Percentiles rank a stretch among this genome's conserved stretches.
Evolutionary conservation across 1,139 yeast species (phyloP).

Genomic region (Kurtzmaniella quercitrusa): DNA sequence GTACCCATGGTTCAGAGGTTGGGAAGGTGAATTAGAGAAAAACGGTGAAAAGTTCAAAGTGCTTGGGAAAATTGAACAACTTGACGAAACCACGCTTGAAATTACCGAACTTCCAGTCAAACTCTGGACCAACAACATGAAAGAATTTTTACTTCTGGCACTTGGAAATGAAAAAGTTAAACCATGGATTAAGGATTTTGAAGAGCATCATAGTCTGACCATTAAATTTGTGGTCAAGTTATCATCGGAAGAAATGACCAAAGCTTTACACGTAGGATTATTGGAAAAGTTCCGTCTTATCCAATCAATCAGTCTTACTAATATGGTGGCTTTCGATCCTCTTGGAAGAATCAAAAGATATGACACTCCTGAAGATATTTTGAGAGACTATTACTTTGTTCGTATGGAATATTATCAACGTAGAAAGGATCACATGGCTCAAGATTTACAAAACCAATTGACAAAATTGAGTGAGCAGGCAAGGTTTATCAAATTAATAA

Average conservation of each 20-base stretch:
- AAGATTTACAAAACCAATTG: slow-evolving; percentile 67
- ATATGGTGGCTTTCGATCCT: slow-evolving; percentile 97
- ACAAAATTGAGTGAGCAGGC: slow-evolving; percentile 80
- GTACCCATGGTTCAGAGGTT: slow-evolving; percentile 95
- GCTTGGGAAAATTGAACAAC: slow-evolving; percentile 75
- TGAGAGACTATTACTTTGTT: slow-evolving; percentile 78
- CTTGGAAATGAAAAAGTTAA: slow-evolving; percentile 68
- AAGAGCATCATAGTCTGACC: slow-evolving; percentile 85
- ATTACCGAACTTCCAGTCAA: slow-evolving; percentile 92
- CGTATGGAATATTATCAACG: slow-evolving; percentile 87
- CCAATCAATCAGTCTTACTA: slow-evolving; percentile 64
- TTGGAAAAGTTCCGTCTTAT: slow-evolving; percentile 79
- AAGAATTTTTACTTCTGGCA: slow-evolving; percentile 75
- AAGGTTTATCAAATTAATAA: slow-evolving; percentile 84
- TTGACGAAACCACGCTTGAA: slow-evolving; percentile 76
- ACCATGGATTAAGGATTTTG: slow-evolving; percentile 93
- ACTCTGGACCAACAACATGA: slow-evolving; percentile 88
- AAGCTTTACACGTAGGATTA: slow-evolving; percentile 68
- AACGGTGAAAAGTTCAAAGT: slow-evolving; percentile 68
- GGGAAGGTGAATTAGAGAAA: slow-evolving; percentile 80
- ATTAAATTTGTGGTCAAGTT: slow-evolving; percentile 77
- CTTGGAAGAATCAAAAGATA: slow-evolving; percentile 84
- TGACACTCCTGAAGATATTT: slow-evolving; percentile 68
- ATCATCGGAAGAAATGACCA: slow-evolving; percentile 76
- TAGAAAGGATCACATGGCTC: slow-evolving; percentile 78